phyloP scores from a whole-genome alignment of 2,329 filamentous ascomycete species.

The Cytospora chrysosperma region DNA sequence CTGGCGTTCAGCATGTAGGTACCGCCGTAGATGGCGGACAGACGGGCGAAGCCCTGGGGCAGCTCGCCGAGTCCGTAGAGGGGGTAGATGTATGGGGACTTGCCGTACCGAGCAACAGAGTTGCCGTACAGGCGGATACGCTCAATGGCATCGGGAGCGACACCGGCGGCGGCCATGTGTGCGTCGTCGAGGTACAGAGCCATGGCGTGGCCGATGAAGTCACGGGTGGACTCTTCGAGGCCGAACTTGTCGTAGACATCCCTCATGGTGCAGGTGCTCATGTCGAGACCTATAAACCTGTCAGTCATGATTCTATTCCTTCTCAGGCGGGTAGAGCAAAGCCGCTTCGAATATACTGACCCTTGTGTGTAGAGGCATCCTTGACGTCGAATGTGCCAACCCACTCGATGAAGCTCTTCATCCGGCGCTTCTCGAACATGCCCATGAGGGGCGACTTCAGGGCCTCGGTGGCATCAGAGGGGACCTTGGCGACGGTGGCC shows the following conservation, averaged over 20 bases:
- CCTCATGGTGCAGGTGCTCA: conserved; percentile 83
- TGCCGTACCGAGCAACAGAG: conserved; percentile 95
- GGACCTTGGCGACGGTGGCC: conserved; percentile 94
- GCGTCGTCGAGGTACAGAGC: conserved; percentile 89
- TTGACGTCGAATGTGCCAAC: conserved; percentile 81
- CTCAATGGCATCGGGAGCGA: conserved; percentile 80
- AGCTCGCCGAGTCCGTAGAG: conserved; percentile 96
- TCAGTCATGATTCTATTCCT: background rate
- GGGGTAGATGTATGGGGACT: conserved; percentile 99
- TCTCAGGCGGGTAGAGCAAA: background rate
- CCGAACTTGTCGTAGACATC: conserved; percentile 99
- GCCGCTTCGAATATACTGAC: conserved; percentile 49
- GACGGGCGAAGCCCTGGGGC: conserved; percentile 93
- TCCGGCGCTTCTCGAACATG: conserved; percentile 94
- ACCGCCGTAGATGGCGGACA: conserved; percentile 97
- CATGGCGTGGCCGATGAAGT: conserved; percentile 99
- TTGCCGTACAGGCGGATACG: conserved; percentile 96
- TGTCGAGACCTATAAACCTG: conserved; percentile 66
- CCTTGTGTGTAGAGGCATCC: conserved; percentile 85
- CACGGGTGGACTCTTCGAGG: conserved; percentile 82
- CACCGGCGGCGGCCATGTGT: conserved; percentile 73
- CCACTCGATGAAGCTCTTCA: conserved; percentile 97
- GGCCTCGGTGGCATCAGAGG: conserved; percentile 87
- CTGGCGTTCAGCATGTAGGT: conserved; percentile 99
- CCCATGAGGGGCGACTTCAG: conserved; percentile 94